Evolutionary conservation across 495 filamentous ascomycete genomes (phyloP).

Genomic region (Podospora pseudopauciseta): DNA sequence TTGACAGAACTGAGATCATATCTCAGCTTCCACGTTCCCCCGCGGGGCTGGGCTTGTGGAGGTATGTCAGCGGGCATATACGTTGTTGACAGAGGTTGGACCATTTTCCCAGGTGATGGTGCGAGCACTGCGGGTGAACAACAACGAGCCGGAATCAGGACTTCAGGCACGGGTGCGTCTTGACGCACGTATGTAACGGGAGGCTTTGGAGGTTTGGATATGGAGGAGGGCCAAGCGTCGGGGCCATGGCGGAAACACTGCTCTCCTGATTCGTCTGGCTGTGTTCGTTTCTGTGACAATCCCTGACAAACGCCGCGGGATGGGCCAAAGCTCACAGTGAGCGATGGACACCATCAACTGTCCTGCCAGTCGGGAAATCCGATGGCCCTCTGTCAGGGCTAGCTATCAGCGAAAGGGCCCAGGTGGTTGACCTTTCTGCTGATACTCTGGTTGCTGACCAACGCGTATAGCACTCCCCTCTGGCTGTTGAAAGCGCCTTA

Average conservation of each 20-base stretch:
- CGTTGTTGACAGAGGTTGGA: conserved; percentile 4
- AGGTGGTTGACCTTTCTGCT: too few relatives aligned
- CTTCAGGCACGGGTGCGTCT: conserved; percentile 35
- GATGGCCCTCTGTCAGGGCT: not conserved
- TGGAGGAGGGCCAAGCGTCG: conserved; percentile 20
- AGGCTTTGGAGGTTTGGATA: conserved; percentile 30
- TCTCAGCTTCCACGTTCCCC: not conserved
- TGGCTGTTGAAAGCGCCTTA: not conserved
- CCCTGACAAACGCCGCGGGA: conserved; percentile 8
- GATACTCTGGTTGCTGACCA: too few relatives aligned
- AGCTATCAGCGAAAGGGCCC: not conserved
- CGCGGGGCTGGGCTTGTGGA: not conserved
- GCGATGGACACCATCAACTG: conserved; percentile 8
- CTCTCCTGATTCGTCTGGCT: conserved; percentile 35
- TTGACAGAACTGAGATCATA: not conserved
- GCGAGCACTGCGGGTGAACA: conserved; percentile 2
- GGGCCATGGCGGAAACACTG: conserved; percentile 29
- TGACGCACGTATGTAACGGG: conserved; percentile 48
- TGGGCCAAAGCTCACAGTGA: conserved; percentile 3
- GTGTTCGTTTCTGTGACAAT: conserved; percentile 20
- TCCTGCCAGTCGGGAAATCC: not conserved
- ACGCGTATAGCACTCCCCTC: not conserved
- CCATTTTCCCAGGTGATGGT: not conserved
- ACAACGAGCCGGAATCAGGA: conserved; percentile 7
- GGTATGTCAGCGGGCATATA: not conserved